These are phyloP conservation scores for Solanum pennellii DNA, from an alignment of 257 asterid species.

Conservation along the genomic window DNA sequence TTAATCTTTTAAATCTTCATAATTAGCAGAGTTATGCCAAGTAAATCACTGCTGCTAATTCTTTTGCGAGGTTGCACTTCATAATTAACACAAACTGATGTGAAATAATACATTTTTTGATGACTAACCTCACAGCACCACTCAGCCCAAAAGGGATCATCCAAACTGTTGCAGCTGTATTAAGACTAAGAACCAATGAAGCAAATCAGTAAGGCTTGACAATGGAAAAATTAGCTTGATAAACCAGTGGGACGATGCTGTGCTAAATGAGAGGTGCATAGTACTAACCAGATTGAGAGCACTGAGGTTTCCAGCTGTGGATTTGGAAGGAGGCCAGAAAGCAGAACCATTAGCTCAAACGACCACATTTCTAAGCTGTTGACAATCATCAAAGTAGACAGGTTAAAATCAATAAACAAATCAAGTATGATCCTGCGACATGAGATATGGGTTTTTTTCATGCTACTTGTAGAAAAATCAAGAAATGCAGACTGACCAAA, in stretches of 20 bases:
- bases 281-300: constrained; percentile 55
- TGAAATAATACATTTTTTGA: background rate
- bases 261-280: background rate
- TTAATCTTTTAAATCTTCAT: background rate
- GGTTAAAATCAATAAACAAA: background rate
- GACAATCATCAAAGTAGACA: background rate
- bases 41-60: background rate
- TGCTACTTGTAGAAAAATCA: background rate
- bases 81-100: background rate
- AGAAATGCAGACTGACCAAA: constrained; percentile 30
- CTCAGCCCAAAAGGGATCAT: constrained; percentile 80
- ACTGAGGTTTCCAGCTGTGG: constrained; percentile 74
- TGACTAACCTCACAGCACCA: constrained; percentile 59
- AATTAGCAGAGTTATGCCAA: background rate
- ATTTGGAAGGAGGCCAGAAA: constrained; percentile 80
- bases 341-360: constrained; percentile 82
- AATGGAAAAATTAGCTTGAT: background rate
- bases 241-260: too few relatives aligned
- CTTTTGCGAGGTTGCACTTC: background rate
- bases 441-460: too few relatives aligned
- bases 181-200: constrained; percentile 37
- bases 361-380: constrained; percentile 76
- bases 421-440: too few relatives aligned
- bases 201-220: background rate
- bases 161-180: constrained; percentile 60